phyloP scores from a whole-genome alignment of 2,329 filamentous ascomycete genomes.

The Colletotrichum magnum region DNA sequence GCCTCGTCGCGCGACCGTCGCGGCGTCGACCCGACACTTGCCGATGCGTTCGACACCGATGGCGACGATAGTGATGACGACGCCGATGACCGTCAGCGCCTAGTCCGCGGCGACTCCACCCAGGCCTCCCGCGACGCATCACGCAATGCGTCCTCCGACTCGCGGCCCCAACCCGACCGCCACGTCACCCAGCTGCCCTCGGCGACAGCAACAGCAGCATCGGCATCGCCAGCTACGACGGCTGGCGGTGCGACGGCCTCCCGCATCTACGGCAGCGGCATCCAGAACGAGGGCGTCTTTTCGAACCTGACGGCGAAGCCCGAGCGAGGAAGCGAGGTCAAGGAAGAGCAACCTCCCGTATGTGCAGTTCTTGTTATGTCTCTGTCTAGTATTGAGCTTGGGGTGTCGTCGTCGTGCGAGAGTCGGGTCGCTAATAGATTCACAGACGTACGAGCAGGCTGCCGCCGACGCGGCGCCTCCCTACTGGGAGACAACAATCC shows the following conservation, averaged over 20 bases:
- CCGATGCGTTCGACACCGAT: conserved; percentile 91
- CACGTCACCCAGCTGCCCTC: conserved; percentile 43
- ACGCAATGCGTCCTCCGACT: conserved; percentile 38
- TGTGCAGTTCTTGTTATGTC: conserved; percentile 54
- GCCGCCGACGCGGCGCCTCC: conserved; percentile 95
- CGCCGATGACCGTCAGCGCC: conserved; percentile 84
- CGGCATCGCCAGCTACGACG: conserved; percentile 9
- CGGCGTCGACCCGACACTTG: conserved; percentile 82
- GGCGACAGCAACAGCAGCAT: conserved; percentile 40
- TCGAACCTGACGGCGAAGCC: conserved; percentile 95
- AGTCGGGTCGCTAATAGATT: conserved; percentile 51
- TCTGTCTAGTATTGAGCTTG: no score
- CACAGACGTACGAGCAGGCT: conserved; percentile 95
- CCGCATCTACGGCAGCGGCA: conserved; percentile 78
- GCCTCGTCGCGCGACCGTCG: conserved; percentile 70
- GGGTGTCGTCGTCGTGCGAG: background rate
- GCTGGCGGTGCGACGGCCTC: conserved; percentile 51
- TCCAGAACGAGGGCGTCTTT: conserved; percentile 94
- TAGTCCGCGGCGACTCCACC: conserved; percentile 78
- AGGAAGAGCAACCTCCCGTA: conserved; percentile 95
- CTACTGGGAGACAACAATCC: conserved; percentile 99
- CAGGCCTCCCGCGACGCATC: conserved; percentile 44
- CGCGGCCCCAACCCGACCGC: conserved; percentile 41
- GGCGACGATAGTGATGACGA: conserved; percentile 83
- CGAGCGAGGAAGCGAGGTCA: conserved; percentile 80